Conservation (phyloP, 108 stramenopile species). For the Skeletonema tropicum region DNA sequence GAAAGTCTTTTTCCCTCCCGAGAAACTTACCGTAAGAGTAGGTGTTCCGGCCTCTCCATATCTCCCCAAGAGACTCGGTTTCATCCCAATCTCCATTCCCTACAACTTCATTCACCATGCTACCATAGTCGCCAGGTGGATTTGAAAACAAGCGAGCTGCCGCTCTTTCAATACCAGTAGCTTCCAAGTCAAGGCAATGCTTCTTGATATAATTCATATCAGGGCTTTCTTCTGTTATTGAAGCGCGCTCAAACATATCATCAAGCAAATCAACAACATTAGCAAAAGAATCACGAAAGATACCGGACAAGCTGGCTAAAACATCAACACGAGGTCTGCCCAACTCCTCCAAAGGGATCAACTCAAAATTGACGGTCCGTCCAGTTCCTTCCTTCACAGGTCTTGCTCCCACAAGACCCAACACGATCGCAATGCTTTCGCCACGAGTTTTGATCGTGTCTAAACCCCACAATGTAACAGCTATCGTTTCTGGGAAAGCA, state of each 20-base stretch:
- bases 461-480: conserved; percentile 86
- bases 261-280: conserved; percentile 88
- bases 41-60: conserved; percentile 76
- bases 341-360: conserved; percentile 79
- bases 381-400: conserved; percentile 85
- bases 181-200: conserved; percentile 62
- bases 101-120: conserved; percentile 83
- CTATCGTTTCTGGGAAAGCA: conserved; percentile 78
- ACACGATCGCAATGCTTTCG: conserved; percentile 86
- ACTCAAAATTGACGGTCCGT: conserved; percentile 75
- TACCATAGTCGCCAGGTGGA: conserved; percentile 77
- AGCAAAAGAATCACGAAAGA: conserved; percentile 89
- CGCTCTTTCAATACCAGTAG: conserved; percentile 68
- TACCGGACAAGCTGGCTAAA: conserved; percentile 80
- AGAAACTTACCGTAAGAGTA: conserved; percentile 83
- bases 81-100: conserved; percentile 87
- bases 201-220: conserved; percentile 84
- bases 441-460: conserved; percentile 87
- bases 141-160: conserved; percentile 83
- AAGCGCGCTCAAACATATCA: conserved; percentile 81
- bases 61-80: conserved; percentile 74
- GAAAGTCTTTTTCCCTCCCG: too few relatives aligned
- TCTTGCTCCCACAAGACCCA: conserved; percentile 81
- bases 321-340: conserved; percentile 81
- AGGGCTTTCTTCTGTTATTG: conserved; percentile 63